These are phyloP conservation scores for Claviceps capensis DNA, from an alignment of 2,329 filamentous ascomycete genomes.

Conservation along the genomic window DNA sequence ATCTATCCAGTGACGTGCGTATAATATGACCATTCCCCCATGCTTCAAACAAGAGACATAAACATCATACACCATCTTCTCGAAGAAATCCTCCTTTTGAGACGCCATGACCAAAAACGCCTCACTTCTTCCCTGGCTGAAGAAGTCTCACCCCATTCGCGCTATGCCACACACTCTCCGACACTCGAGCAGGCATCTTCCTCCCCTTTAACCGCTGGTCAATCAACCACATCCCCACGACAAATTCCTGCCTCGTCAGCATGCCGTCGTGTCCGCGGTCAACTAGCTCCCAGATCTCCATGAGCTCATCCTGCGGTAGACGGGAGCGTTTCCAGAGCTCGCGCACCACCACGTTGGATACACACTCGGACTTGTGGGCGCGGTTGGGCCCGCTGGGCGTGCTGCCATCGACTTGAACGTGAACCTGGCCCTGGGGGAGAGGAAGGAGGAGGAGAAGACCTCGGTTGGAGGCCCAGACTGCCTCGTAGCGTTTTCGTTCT, in stretches of 20 bases:
- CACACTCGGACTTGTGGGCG: slow-evolving; percentile 29
- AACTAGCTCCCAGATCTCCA: slow-evolving; percentile 66
- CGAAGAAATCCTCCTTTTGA: background rate
- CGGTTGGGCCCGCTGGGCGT: slow-evolving; percentile 7
- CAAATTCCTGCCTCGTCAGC: slow-evolving; percentile 57
- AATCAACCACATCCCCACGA: slow-evolving; percentile 71
- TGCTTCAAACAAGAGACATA: too few species aligned
- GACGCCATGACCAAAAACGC: background rate
- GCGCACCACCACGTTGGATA: slow-evolving; percentile 53
- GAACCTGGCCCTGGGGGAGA: slow-evolving; percentile 8
- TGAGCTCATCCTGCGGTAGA: slow-evolving; percentile 52
- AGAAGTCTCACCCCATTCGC: slow-evolving; percentile 34
- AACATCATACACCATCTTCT: too few species aligned
- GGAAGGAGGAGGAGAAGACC: slow-evolving; percentile 33
- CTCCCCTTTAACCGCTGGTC: slow-evolving; percentile 68
- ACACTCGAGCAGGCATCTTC: slow-evolving; percentile 59
- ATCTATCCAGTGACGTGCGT: too few species aligned
- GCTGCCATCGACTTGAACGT: slow-evolving; percentile 5
- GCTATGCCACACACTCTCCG: slow-evolving; percentile 64
- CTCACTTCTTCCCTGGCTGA: slow-evolving; percentile 12
- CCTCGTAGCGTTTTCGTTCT: slow-evolving; percentile 71
- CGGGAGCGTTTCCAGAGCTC: slow-evolving; percentile 66
- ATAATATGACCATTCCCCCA: too few species aligned
- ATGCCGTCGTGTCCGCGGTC: slow-evolving; percentile 41
- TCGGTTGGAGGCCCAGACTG: slow-evolving; percentile 71